Conservation (phyloP, 1,284 basidiomycete species). For the Xerocomus tenax region DNA sequence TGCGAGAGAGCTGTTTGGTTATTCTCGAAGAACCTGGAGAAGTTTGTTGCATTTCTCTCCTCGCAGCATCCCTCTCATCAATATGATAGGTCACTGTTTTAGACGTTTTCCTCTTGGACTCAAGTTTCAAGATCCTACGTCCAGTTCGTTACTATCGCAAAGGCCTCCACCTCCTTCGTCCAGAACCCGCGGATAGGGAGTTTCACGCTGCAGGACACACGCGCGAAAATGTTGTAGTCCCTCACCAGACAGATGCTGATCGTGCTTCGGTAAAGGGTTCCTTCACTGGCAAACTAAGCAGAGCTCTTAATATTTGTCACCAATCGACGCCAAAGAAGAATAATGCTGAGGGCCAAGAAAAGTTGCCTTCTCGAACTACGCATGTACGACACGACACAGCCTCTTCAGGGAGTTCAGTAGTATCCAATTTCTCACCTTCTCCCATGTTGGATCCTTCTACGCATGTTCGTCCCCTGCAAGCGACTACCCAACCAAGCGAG, state of each 20-base stretch:
- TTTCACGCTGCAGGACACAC: slow-evolving; percentile 18
- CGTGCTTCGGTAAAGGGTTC: slow-evolving; percentile 42
- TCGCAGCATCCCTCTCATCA: slow-evolving; percentile 13
- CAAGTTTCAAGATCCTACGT: slow-evolving; percentile 80
- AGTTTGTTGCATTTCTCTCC: slow-evolving; percentile 36
- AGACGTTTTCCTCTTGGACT: slow-evolving; percentile 92
- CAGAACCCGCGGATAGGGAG: slow-evolving; percentile 30
- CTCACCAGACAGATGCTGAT: slow-evolving; percentile 21
- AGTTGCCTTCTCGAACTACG: slow-evolving; percentile 1
- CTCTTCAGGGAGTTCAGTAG: slow-evolving; percentile 30
- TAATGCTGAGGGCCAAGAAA: slow-evolving; percentile 3
- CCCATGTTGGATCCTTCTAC: slow-evolving; percentile 69
- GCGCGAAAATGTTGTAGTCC: slow-evolving; percentile 8
- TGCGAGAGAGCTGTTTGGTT: slow-evolving; percentile 89
- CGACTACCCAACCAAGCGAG: slow-evolving; percentile 13
- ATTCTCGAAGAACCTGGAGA: slow-evolving; percentile 83
- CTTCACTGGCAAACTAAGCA: slow-evolving; percentile 44
- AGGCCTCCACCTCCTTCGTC: slow-evolving; percentile 56
- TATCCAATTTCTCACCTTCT: slow-evolving; percentile 37
- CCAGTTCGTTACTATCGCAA: slow-evolving; percentile 72
- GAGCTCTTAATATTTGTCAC: slow-evolving; percentile 33
- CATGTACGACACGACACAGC: slow-evolving; percentile 18
- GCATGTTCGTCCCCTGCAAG: slow-evolving; percentile 49
- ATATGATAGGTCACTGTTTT: slow-evolving; percentile 58
- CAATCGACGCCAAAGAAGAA: slow-evolving; percentile 11